Base-by-base conservation (phyloP, 208 protist genomes). In the Porcisia hertigi region DNA sequence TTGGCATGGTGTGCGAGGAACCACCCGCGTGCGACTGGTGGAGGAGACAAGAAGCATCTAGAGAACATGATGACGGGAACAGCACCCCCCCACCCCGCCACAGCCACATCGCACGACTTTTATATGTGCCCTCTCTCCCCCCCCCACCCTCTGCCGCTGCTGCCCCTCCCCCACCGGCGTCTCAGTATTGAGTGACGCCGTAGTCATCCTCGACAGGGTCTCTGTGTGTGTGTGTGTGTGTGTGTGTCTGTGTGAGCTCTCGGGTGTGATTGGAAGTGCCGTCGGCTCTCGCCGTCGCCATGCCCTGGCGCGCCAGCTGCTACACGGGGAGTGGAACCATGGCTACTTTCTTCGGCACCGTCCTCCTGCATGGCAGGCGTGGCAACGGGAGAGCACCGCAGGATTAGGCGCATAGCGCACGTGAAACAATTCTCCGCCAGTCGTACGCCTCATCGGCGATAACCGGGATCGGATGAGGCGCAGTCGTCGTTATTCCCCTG, bases 371-470 rank as follows among this genome's bases (percentile, higher is more conserved):
- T 55, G 25, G 45, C 16, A 11, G 45, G 45, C 11, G 65, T 20
- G 41, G 65, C 65, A 20, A 12, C 47, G 47, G 47, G 39, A 66
- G 16, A 30, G 20, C 43, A 36, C 23, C 41, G 43, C 54, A 0
- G 71, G 34, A 30, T 58, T 53, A 47, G 43, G 55, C 69, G 39
- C 66, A 39, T 41, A 69, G 3, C 82, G 82, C 11, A 86, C 82
- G 1, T 83, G 69, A 11, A 81, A 86, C 16, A 86, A 52, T 5
- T 5, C 36, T 20, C 6, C 69, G 71, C 82, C 82, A 86, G 45
- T 80, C 74, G 30, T 77, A 83, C 41, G 25, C 43, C 30, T 25
- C 62, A 3, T n/a, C 47, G 23, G 45, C 9, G 25, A 30, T 43
- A n/a, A 23, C 16, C 0, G 62, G 30, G 39, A 36, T 49, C 18